Base-by-base conservation (phyloP, 148 eudicot genomes). In the Rhododendron williamsianum region DNA sequence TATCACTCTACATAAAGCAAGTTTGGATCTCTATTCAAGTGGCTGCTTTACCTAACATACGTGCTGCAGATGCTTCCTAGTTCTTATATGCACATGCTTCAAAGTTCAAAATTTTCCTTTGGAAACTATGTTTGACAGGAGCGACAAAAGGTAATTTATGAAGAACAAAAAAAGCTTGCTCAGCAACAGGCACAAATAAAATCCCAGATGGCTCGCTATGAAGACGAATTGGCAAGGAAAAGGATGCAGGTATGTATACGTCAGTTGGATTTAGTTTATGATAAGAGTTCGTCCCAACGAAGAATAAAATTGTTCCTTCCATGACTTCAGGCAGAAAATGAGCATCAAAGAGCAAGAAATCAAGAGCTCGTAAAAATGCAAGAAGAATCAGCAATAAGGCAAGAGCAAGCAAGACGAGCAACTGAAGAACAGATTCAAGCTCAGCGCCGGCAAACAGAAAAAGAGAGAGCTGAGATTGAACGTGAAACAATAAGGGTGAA, bases 391-490 rank as follows among this genome's bases (percentile, higher is more conserved):
- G 79, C 95, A 78, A 89, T 90, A 84, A 93, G 93, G 87, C 94
- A 89, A 85, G 96, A 96, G 87, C 90, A 88, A 74, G 93, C 94
- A 21, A 91, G 95, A 90, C 91, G 98, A 87, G 95, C 98, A 54
- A 94, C 98, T 38, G 98, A 97, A 80, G 96, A 94, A 87, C 95
- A 97, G 87, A 97, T 97, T 82, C 99, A 97, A 90, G 98, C 94
- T 8, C 96, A 92, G 79, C 97, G 96, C 52, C 92, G 95, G 74
- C 95, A 92, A 92, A 97, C 99, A 83, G 99, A 97, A 88, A 92
- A 91, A 84, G 96, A 95, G 87, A 97, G 90, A 90, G 99, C 99
- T 80, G 95, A 97, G 86, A 95, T 91, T 48, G 98, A 95, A 87
- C 95, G 96, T 84, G 98, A 97, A 91, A 97, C 99, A 65, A 93